Evolutionary conservation across 495 filamentous ascomycete species (phyloP), one percentile per base, ranked within the genome.

Genomic region (Trichoderma orchidacearum): DNA sequence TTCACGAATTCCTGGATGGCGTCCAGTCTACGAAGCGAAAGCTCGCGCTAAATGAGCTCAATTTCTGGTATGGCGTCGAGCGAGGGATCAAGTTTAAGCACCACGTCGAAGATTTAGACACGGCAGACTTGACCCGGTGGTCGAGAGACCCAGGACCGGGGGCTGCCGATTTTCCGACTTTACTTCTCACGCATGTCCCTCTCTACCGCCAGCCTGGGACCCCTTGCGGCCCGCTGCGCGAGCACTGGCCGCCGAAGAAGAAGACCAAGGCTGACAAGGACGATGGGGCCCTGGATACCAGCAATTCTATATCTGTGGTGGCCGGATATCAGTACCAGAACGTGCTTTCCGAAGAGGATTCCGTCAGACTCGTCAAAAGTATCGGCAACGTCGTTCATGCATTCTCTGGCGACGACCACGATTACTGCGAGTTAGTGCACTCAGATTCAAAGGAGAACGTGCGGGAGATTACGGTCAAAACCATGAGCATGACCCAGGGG

Each of bases 361-460:
- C 91, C 3, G 75, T 80, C 15, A 79, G 82, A 30, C 64, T 96
- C 13, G 69, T 95, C 27, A 76, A 84, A 21, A 83, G 81, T 52
- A 75, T 89, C 29, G 88, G 89, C 18, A 83, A 89, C 51, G 82
- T 95, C 17, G 68, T 75, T 31, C 83, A 90, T 53, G 84, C 89
- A 36, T 97, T 96, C 66, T 95, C 90, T 1, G 94, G 94, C 1
- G 94, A 99, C 62, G 94, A 99, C 68, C 94, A 99, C 69, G 94
- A 99, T 68, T 95, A 97, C 71, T 99, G 94, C 70, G 90, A 96
- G 56, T 69, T 97, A 25, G 70, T 79, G 1, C 94, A 99, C 65
- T 77, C 83, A 57, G 80, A 75, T 9, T 70, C 78, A 17, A 77
- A 80, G 57, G 74, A 74, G 5, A 80, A 78, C 38, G 85, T 92